Conservation (phyloP, 2,329 filamentous ascomycete species). For the Fusarium liriodendri region DNA sequence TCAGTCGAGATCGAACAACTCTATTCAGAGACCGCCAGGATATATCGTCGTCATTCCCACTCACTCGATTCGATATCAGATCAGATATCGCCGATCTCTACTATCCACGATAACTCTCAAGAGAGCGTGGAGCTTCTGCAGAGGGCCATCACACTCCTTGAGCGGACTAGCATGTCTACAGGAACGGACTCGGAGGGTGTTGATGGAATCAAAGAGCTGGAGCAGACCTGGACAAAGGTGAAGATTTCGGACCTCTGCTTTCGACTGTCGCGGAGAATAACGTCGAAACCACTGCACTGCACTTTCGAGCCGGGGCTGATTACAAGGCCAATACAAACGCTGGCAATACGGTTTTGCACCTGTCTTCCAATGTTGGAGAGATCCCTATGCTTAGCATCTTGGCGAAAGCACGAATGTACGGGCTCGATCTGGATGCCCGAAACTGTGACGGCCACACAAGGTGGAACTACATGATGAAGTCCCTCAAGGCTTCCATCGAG, state of each 20-base stretch:
- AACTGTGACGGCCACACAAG: not conserved
- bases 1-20: too few relatives aligned
- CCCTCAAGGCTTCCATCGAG: not conserved
- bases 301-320: not conserved
- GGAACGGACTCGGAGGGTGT: too few relatives aligned
- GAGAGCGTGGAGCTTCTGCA: too few relatives aligned
- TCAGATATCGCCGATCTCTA: too few relatives aligned
- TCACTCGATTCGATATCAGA: too few relatives aligned
- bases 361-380: not conserved
- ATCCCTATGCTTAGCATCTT: not conserved
- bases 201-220: too few relatives aligned
- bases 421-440: not conserved
- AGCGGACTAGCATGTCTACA: too few relatives aligned
- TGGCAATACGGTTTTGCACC: not conserved
- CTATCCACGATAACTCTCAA: too few relatives aligned
- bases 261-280: not conserved
- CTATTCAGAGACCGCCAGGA: too few relatives aligned
- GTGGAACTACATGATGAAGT: not conserved
- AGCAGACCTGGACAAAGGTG: not conserved
- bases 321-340: not conserved
- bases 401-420: not conserved
- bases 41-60: too few relatives aligned
- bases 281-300: not conserved
- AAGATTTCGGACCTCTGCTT: not conserved
- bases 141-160: too few relatives aligned